phyloP scores from a whole-genome alignment of 768 basidiomycete genomes.

The Phylloporus rhodoxanthus region DNA sequence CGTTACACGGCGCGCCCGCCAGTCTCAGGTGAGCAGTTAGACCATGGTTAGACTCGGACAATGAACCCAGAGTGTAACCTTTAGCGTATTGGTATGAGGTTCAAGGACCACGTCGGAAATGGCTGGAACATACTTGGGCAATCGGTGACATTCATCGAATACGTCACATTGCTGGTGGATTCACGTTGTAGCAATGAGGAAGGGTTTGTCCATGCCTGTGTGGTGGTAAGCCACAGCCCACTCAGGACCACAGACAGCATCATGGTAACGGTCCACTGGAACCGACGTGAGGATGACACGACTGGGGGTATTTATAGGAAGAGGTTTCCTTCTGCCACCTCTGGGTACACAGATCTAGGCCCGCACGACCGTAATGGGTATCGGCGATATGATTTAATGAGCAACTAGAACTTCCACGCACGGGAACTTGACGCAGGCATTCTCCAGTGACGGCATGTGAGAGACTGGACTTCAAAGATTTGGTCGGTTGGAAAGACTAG shows the following conservation, averaged over 20 bases:
- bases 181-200: conserved; percentile 9
- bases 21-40: conserved; percentile 51
- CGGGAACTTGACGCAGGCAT: no score
- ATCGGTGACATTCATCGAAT: conserved; percentile 28
- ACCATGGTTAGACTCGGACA: conserved; percentile 42
- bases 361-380: neutral
- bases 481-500: no score
- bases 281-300: neutral
- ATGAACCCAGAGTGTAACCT: conserved; percentile 51
- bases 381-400: conserved; percentile 20
- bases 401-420: no score
- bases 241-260: conserved; percentile 8
- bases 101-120: neutral
- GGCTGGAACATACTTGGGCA: conserved; percentile 26
- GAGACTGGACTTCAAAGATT: no score
- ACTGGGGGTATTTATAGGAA: neutral
- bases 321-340: neutral
- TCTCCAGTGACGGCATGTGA: no score
- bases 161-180: neutral
- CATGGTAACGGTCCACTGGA: neutral
- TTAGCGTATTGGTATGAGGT: neutral
- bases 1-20: conserved; percentile 54
- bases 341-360: no score
- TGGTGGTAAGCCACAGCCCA: conserved; percentile 4
- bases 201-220: conserved; percentile 1